Evolutionary conservation across 1,284 basidiomycete species (phyloP).

Genomic region (Apiotrichum akiyoshidainum): DNA sequence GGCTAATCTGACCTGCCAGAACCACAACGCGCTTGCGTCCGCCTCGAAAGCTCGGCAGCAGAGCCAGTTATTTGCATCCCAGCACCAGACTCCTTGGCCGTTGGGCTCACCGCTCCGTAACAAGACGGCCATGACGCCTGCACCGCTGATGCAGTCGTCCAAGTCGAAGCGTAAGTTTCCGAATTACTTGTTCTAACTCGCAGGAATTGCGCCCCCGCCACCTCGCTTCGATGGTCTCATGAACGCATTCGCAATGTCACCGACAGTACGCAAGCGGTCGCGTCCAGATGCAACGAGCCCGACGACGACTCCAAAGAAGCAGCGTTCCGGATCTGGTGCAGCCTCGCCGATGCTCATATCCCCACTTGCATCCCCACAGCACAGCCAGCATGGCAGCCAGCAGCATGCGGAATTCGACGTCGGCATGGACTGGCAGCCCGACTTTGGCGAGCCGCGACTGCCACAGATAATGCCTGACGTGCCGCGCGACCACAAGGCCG

Average conservation of each 20-base stretch:
- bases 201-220: slow-evolving; percentile 11
- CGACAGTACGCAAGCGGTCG: slow-evolving; percentile 29
- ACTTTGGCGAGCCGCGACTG: slow-evolving; percentile 2
- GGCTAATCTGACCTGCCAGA: slow-evolving; percentile 10
- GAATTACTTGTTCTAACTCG: neutral
- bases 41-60: slow-evolving; percentile 22
- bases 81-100: slow-evolving; percentile 15
- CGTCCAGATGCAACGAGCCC: slow-evolving; percentile 30
- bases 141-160: slow-evolving; percentile 22
- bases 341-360: slow-evolving; percentile 8
- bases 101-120: slow-evolving; percentile 16
- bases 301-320: slow-evolving; percentile 16
- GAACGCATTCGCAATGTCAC: slow-evolving; percentile 36
- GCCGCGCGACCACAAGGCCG: slow-evolving; percentile 19
- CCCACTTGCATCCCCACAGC: neutral
- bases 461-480: neutral
- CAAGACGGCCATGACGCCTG: slow-evolving; percentile 11
- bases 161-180: slow-evolving; percentile 32
- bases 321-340: neutral
- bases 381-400: slow-evolving; percentile 6
- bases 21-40: slow-evolving; percentile 20
- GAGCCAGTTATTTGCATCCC: slow-evolving; percentile 18
- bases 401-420: neutral
- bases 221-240: slow-evolving; percentile 33
- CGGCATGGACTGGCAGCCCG: slow-evolving; percentile 21